These are phyloP conservation scores for Trebouxia sp. DNA, from an alignment of 139 green algal species.

Conservation along the genomic window DNA sequence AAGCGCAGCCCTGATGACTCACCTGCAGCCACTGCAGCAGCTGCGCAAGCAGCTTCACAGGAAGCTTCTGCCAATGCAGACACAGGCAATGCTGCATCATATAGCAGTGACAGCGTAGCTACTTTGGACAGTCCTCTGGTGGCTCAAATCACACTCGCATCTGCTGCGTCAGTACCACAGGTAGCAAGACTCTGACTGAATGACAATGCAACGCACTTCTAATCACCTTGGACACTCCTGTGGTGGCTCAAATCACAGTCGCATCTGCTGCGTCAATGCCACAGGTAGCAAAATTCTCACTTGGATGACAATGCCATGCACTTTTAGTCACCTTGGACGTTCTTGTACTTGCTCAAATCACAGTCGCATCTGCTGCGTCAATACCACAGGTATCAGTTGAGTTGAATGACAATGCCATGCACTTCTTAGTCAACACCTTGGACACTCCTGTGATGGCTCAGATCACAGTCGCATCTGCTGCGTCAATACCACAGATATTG, in stretches of 20 bases:
- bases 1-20: background rate
- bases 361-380: slow-evolving; percentile 37
- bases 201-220: too few species aligned
- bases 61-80: slow-evolving; percentile 72
- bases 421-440: too few species aligned
- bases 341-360: slow-evolving; percentile 11
- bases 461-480: slow-evolving; percentile 41
- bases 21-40: slow-evolving; percentile 2
- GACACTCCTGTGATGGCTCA: background rate
- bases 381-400: slow-evolving; percentile 49
- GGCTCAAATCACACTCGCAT: slow-evolving; percentile 31
- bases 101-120: slow-evolving; percentile 34
- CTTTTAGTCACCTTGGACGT: background rate
- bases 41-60: slow-evolving; percentile 30
- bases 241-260: slow-evolving; percentile 23
- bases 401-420: too few species aligned
- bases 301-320: too few species aligned
- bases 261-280: slow-evolving; percentile 44
- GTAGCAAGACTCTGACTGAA: too few species aligned
- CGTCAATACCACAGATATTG: slow-evolving; percentile 42
- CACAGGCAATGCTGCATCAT: slow-evolving; percentile 39
- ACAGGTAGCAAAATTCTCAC: too few species aligned
- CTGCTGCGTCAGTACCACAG: slow-evolving; percentile 43
- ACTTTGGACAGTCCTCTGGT: background rate
- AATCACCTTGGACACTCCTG: background rate